Percentiles rank a stretch among this genome's conserved stretches.
These are phyloP conservation scores for Alternaria solani DNA, from an alignment of 2,329 filamentous ascomycete genomes.

Conservation along the genomic window DNA sequence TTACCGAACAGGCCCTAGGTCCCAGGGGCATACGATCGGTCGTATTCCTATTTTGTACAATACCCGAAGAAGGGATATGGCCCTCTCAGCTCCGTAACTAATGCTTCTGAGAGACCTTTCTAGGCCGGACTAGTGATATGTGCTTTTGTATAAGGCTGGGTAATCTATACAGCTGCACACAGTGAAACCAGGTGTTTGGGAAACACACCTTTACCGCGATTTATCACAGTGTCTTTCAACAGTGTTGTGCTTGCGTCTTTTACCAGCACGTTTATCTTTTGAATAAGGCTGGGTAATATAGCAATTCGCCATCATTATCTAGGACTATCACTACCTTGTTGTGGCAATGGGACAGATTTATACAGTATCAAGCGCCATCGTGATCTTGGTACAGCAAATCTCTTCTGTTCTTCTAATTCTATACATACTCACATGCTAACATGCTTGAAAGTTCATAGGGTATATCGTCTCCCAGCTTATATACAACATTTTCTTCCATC, in stretches of 20 bases:
- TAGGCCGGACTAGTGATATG: neutral
- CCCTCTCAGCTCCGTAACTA: neutral
- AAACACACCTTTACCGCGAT: no score
- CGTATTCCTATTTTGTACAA: neutral
- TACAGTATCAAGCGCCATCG: neutral
- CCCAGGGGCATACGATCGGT: neutral
- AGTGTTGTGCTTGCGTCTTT: no score
- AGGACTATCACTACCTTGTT: neutral
- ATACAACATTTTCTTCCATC: slow-evolving; percentile 1
- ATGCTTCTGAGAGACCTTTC: neutral
- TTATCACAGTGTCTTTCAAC: no score
- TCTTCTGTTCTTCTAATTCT: neutral
- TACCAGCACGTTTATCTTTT: no score
- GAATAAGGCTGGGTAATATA: neutral
- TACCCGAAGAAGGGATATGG: neutral
- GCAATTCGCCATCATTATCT: neutral
- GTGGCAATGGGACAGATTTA: neutral
- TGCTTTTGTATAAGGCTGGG: neutral
- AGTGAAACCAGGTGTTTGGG: no score
- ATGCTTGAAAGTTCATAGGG: neutral
- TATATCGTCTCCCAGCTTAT: neutral
- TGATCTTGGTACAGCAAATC: neutral
- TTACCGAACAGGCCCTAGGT: neutral
- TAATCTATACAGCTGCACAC: no score
- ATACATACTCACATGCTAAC: neutral